Base-by-base conservation (phyloP, 352 stramenopile genomes). In the Aphanomyces euteiches region DNA sequence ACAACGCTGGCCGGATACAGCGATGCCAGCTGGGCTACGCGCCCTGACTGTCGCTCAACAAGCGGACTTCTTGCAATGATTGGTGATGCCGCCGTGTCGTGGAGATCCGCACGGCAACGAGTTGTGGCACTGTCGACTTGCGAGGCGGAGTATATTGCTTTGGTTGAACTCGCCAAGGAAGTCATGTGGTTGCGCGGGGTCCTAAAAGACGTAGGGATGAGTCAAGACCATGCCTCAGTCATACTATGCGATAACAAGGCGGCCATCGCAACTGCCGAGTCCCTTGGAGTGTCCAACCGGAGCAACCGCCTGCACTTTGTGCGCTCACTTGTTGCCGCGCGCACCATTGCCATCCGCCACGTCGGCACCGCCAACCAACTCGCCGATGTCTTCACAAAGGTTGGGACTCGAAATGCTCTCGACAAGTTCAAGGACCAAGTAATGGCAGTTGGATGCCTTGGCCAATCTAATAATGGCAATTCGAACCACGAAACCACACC, bases 101-200 rank as follows among this genome's bases (percentile, higher is more conserved):
- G 63, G 63, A 69, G 34, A 68, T 53, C 13, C 13, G 13, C 47
- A 1, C 47, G 40, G 13, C 63, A 69, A 50, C 13, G 19, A 10
- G 37, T 68, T 74, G 71, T 75, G 12, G 61, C 71, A 1, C 67
- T 75, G 21, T 73, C 64, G n/a, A 64, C 45, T 3, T 57, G 65
- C 28, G 69, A 76, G 57, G 56, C 72, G 5, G 72, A 76, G 38
- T 76, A 76, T 41, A 73, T 73, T 37, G 72, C 66, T 4, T 53
- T 75, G n/a, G 56, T n/a, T 28, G 37, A 73, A 3, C 48, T 41
- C 66, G 57, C 59, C 19, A 72, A 75, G 36, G 72, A 75, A 39
- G 10, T 74, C 0, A 8, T 74, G 3, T 76, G 72, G 67, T n/a
- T 72, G 15, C 21, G 59, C 19, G 41, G 19, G 3, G n/a, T 41